Evolutionary conservation across 257 asterid species (phyloP).

Genomic region (Ehretia macrophylla): DNA sequence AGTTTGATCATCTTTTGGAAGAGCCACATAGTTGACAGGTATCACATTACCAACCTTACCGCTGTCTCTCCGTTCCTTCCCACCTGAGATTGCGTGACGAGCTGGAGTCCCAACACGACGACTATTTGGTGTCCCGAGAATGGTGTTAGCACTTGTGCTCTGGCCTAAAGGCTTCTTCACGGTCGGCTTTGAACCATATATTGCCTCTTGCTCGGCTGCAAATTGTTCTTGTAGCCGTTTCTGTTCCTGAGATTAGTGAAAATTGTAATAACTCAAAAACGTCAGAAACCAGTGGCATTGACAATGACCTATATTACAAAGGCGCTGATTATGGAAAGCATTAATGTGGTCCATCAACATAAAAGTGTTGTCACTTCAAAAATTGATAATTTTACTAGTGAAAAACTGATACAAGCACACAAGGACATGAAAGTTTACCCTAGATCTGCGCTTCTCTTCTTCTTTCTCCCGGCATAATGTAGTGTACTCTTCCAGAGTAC

Average conservation of each 20-base stretch:
- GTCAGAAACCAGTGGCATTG: neutral
- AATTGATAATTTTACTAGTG: neutral
- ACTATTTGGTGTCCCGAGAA: constrained; percentile 48
- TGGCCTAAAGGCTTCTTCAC: constrained; percentile 56
- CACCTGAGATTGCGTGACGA: constrained; percentile 37
- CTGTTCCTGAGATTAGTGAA: constrained; percentile 47
- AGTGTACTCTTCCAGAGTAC: constrained; percentile 50
- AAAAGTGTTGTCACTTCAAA: too few relatives aligned
- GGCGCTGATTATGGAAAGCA: too few relatives aligned
- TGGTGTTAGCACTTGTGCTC: constrained; percentile 42
- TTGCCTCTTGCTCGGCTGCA: constrained; percentile 59
- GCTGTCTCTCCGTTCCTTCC: constrained; percentile 53
- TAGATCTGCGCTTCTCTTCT: constrained; percentile 65
- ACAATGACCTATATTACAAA: neutral
- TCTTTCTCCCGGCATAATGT: constrained; percentile 50
- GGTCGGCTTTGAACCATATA: constrained; percentile 56
- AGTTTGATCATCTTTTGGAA: constrained; percentile 48
- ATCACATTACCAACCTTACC: constrained; percentile 36
- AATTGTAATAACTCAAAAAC: neutral
- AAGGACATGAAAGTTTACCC: constrained; percentile 33
- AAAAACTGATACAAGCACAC: neutral
- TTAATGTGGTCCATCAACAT: too few relatives aligned
- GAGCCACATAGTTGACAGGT: constrained; percentile 72
- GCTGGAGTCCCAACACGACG: constrained; percentile 47
- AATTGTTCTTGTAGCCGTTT: constrained; percentile 67